Percentiles rank a stretch among this genome's conserved stretches.
These are phyloP conservation scores for Cryptosporidium sp. DNA, from an alignment of 169 alveolate genomes.

Conservation along the genomic window DNA sequence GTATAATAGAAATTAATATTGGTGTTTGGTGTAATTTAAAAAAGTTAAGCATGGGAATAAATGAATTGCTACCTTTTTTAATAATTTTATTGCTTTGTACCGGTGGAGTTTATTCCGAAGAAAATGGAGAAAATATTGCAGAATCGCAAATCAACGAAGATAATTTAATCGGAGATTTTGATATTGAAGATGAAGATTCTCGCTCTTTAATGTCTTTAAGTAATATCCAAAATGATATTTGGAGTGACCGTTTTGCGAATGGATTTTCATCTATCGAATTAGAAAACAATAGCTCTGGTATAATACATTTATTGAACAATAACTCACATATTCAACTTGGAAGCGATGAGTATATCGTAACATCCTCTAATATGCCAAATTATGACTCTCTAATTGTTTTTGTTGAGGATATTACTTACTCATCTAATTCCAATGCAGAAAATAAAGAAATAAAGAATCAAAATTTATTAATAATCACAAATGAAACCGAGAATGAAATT, in stretches of 20 bases:
- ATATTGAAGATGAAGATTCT: not conserved
- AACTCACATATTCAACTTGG: conserved; percentile 3
- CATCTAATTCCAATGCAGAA: not conserved
- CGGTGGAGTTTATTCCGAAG: not conserved
- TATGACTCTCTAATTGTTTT: conserved; percentile 47
- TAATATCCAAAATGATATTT: conserved; percentile 42
- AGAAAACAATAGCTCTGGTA: conserved; percentile 6
- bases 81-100: not conserved
- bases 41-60: not conserved
- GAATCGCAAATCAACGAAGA: conserved; percentile 11
- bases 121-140: not conserved
- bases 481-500: conserved; percentile 48
- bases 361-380: conserved; percentile 23
- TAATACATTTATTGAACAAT: conserved; percentile 20
- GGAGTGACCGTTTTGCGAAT: conserved; percentile 29
- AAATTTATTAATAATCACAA: conserved; percentile 5
- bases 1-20: conserved; percentile 13
- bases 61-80: not conserved
- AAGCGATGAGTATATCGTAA: not conserved
- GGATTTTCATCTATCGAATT: conserved; percentile 54
- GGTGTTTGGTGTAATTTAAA: not conserved
- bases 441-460: not conserved
- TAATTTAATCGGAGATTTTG: not conserved
- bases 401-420: not conserved
- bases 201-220: conserved; percentile 26